phyloP scores from a whole-genome alignment of 1,139 yeast species.

The Debaryomyces nepalensis region DNA sequence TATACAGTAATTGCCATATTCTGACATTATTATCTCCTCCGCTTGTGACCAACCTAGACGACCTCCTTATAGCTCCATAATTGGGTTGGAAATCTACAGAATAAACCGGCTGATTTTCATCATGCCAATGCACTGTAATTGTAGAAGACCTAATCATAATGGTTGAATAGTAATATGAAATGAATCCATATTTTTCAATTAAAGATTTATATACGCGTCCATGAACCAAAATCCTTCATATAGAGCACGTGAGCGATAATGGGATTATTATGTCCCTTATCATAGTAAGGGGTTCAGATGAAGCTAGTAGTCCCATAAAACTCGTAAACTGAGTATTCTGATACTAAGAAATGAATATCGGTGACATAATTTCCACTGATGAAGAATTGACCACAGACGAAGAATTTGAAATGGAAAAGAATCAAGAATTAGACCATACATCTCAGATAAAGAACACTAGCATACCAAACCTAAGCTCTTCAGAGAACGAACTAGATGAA shows the following conservation, averaged over 20 bases:
- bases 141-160: slow-evolving; percentile 59
- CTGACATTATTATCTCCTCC: slow-evolving; percentile 95
- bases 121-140: slow-evolving; percentile 80
- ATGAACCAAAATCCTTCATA: slow-evolving; percentile 2
- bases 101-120: slow-evolving; percentile 81
- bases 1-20: slow-evolving; percentile 50
- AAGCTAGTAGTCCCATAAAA: neutral
- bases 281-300: slow-evolving; percentile 2
- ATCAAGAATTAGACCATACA: neutral
- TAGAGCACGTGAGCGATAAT: slow-evolving; percentile 3
- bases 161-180: neutral
- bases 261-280: neutral
- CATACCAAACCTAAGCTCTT: too few relatives aligned
- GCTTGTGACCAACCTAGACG: slow-evolving; percentile 73
- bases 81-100: slow-evolving; percentile 77
- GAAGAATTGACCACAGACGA: slow-evolving; percentile 14
- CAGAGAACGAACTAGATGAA: neutral
- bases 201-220: slow-evolving; percentile 9
- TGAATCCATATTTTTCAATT: neutral
- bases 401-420: slow-evolving; percentile 9
- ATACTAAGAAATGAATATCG: neutral
- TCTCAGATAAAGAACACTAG: neutral
- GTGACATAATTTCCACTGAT: slow-evolving; percentile 9
- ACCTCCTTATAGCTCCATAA: slow-evolving; percentile 22
- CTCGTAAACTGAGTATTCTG: neutral